Base-by-base conservation (phyloP, 129 eudicot species). In the Chrysanthemum makinoi region DNA sequence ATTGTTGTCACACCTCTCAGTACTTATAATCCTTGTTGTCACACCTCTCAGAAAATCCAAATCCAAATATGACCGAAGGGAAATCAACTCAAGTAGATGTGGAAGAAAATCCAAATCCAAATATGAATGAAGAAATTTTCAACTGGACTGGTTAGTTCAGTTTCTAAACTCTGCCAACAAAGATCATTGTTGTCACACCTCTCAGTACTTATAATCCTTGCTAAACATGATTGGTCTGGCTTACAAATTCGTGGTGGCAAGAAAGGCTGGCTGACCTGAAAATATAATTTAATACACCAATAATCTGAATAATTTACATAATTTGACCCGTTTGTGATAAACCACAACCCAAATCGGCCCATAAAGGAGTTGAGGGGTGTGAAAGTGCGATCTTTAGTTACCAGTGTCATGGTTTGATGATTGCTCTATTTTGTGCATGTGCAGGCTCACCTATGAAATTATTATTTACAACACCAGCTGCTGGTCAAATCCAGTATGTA, bases 61-160 rank as follows among this genome's bases (percentile, higher is more conserved):
- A n/a, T n/a, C n/a, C n/a, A n/a, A n/a, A n/a, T n/a, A n/a, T n/a
- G n/a, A n/a, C n/a, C n/a, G n/a, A n/a, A 57, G 18, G 19, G 22
- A 49, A 67, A 33, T 49, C 68, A n/a, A 11, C 47, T 12, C 44
- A 55, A 56, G 72, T 20, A 22, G 65, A 61, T 17, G 9, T 53
- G 72, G 70, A 61, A 17, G 70, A 7, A 10, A 43, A n/a, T 5
- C n/a, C 56, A 44, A 33, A 63, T 49, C 69, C 63, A 49, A 48
- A 43, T 22, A 12, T 22, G 35, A 22, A 58, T 43, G 72, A 68
- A 26, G 79, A 68, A 1, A 10, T n/a, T 43, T 16, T 43, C 30
- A 26, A 63, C 56, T 75, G 73, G 80, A 3, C 72, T 70, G 83
- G 88, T 83, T 59, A 64, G 88, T 73, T 75, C 65, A 69, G 15